Base-by-base conservation (phyloP, 108 stramenopile species). In the Discostella pseudostelligera region DNA sequence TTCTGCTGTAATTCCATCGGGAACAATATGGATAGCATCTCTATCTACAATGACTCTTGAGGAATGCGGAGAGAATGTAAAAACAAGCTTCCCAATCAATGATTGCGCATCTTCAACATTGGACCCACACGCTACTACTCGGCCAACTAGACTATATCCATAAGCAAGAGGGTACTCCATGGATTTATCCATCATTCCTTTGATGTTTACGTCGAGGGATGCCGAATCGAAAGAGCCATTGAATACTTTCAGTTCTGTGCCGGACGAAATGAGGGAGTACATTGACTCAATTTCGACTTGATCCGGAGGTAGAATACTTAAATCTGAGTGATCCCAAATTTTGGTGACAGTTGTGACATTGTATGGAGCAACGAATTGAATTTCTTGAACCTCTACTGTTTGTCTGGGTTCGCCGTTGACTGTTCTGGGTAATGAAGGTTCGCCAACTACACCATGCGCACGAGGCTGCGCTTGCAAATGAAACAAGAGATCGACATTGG, bases 241-340 rank as follows among this genome's bases (percentile, higher is more conserved):
- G 74, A 87, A 96, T 40, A 96, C 80, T 69, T 96, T 96, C 7
- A 94, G 81, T 69, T 96, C 96, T 3, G 94, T 96, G 11, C 96
- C 96, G 39, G 90, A 87, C 49, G 91, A 94, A 45, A 97, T 93
- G 48, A 94, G 76, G 37, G 94, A 95, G 65, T 75, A 88, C 8
- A 87, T 43, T 21, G 94, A 67, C 56, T 83, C 77, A 75, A 83
- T 77, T 60, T 84, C 78, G 20, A 92, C 84, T 63, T 92, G 75
- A 57, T 82, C 53, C 9, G 84, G 82, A 11, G 54, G 62, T 0
- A 92, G 62, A 37, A 55, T 44, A 24, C 35, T 45, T 59, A 37
- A 32, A 20, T 79, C 58, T 49, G 58, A 63, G 20, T 45, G 28
- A 47, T 70, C 43, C 62, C 54, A 67, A 39, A 25, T 19, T 37